Evolutionary conservation across 768 basidiomycete genomes (phyloP), one percentile per base, ranked within the genome.

Genomic region (Mycena filopes): DNA sequence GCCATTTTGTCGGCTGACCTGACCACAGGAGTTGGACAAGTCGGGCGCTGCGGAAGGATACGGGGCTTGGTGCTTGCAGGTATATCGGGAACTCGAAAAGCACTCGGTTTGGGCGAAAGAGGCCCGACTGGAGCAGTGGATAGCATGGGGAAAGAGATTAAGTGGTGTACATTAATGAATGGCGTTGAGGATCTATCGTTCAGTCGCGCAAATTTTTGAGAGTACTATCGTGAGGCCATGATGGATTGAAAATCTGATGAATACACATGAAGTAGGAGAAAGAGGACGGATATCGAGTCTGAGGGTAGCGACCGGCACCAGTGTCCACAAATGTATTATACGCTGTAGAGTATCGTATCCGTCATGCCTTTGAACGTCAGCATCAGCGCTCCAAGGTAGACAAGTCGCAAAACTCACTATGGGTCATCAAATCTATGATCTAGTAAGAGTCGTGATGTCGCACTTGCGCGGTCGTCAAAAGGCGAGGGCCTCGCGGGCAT

Each of bases 341-440:
- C 48, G 23, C 31, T 41, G 29, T 56, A 60, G 48, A 58, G 60
- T 66, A 66, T 66, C 65, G 49, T 66, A 47, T 60, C 31, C 31
- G 25, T 66, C 65, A 53, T 66, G 54, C 60, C 65, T 66, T 42
- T 4, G 31, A 55, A 57, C 33, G 23, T 61, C 55, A 66, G 47
- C 55, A 42, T 57, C 48, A 66, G 43, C 25, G 26, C 11, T 42
- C 43, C 20, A 51, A 9, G 25, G 13, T 8, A 50, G 21, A 46
- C 25, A 58, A 20, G 29, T 29, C 21, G 36, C 41, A 33, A 41
- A n/a, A 66, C 65, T 66, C 65, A 66, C 65, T 66, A 66, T 66
- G 59, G 26, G 36, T 62, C 60, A 54, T 59, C 15, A 55, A 6
- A 21, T 58, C 49, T 57, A 49, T 15, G 31, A 38, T 65, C 57